A percentile compares a stretch with the other conserved stretches of the same genome.
phyloP scores from a whole-genome alignment of 768 basidiomycete genomes.

The Lyophyllum shimeji region DNA sequence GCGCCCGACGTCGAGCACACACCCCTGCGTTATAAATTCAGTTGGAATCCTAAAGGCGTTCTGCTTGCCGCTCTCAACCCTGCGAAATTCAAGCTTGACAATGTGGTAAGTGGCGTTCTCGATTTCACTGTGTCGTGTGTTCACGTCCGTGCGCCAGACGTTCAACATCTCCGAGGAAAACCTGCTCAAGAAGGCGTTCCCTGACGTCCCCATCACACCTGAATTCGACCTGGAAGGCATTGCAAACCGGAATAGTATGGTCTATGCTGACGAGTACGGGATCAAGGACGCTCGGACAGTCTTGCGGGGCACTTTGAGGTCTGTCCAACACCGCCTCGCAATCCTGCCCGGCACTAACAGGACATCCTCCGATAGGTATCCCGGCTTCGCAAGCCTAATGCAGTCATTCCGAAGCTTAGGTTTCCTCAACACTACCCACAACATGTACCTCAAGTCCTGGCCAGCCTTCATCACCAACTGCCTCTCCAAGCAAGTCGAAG shows the following conservation, averaged over 20 bases:
- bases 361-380: constrained; percentile 53
- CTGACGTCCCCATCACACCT: constrained; percentile 62
- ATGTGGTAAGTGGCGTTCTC: constrained; percentile 42
- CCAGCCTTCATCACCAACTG: constrained; percentile 28
- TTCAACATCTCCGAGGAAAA: constrained; percentile 48
- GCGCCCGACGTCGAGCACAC: constrained; percentile 65
- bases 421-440: constrained; percentile 47
- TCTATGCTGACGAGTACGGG: constrained; percentile 67
- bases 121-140: not conserved
- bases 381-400: constrained; percentile 77
- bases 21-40: constrained; percentile 89
- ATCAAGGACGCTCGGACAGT: constrained; percentile 56
- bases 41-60: constrained; percentile 91
- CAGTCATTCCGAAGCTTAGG: constrained; percentile 71
- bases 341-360: not conserved
- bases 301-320: constrained; percentile 85
- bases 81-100: constrained; percentile 62
- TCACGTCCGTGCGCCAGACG: constrained; percentile 31
- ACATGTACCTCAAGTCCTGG: constrained; percentile 42
- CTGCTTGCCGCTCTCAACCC: constrained; percentile 75
- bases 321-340: constrained; percentile 6
- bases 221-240: constrained; percentile 76
- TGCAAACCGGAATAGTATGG: constrained; percentile 80
- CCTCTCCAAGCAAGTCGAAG: constrained; percentile 21
- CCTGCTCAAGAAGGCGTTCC: constrained; percentile 60